Evolutionary conservation across 2,329 filamentous ascomycete species (phyloP).

Genomic region (Trichoderma guizhouense): DNA sequence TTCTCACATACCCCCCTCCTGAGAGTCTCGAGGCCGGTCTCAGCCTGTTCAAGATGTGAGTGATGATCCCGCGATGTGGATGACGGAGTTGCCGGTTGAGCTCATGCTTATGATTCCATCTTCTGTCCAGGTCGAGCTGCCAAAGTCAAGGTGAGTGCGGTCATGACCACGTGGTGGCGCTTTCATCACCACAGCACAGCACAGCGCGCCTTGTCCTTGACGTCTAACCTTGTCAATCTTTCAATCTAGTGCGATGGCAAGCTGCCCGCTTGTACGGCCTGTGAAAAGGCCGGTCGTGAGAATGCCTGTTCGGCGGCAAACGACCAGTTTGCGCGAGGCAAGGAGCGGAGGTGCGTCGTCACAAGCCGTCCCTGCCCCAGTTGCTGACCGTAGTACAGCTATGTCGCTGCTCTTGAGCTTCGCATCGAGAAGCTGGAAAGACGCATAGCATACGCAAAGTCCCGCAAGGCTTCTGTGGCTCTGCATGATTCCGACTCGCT

Average conservation of each 20-base stretch:
- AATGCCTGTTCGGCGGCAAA: conserved; percentile 90
- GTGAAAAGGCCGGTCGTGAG: conserved; percentile 83
- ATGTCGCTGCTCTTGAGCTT: conserved; percentile 91
- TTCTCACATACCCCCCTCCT: conserved; percentile 58
- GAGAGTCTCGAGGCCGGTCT: conserved; percentile 74
- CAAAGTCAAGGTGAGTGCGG: conserved; percentile 73
- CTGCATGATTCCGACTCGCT: conserved; percentile 57
- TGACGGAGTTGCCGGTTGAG: neutral
- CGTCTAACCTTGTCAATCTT: neutral
- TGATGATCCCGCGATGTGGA: conserved; percentile 5
- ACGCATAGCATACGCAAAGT: conserved; percentile 66
- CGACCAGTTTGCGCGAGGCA: conserved; percentile 92
- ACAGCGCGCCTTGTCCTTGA: neutral
- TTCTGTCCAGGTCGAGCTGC: conserved; percentile 65
- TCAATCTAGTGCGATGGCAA: conserved; percentile 78
- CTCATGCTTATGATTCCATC: conserved; percentile 7
- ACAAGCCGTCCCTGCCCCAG: neutral
- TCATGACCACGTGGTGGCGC: conserved; percentile 1
- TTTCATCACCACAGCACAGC: neutral
- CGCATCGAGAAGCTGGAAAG: conserved; percentile 85
- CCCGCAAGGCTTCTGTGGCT: conserved; percentile 67
- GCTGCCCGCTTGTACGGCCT: conserved; percentile 89
- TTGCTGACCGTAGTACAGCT: conserved; percentile 46
- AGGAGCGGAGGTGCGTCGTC: conserved; percentile 70
- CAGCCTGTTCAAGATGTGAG: conserved; percentile 73